A percentile compares a stretch with the other conserved stretches of the same genome.
Evolutionary conservation across 2,329 filamentous ascomycete genomes (phyloP).

Genomic region (Fusarium veterinarium): DNA sequence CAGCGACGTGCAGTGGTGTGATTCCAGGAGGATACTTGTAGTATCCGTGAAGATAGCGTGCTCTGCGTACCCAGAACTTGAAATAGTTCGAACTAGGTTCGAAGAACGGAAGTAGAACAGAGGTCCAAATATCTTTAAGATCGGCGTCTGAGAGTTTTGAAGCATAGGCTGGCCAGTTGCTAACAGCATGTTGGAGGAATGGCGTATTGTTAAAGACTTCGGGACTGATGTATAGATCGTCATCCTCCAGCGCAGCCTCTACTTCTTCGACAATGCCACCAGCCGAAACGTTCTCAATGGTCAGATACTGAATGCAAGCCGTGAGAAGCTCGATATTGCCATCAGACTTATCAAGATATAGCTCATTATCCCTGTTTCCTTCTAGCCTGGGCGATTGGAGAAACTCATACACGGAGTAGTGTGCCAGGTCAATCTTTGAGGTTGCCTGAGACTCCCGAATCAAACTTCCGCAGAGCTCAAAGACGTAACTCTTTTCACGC

Average conservation of each 20-base stretch:
- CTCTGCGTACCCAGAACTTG: not conserved
- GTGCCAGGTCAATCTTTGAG: not conserved
- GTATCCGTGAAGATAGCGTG: not conserved
- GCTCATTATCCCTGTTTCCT: not conserved
- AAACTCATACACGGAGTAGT: not conserved
- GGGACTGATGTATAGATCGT: not conserved
- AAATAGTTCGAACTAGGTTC: not conserved
- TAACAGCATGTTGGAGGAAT: not conserved
- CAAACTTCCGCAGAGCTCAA: fast-evolving
- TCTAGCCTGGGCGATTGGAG: not conserved
- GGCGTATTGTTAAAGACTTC: not conserved
- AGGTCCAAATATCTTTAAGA: fast-evolving
- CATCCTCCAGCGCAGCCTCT: not conserved
- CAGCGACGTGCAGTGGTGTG: not conserved
- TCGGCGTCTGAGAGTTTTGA: fast-evolving
- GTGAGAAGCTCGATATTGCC: not conserved
- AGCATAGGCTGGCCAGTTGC: not conserved
- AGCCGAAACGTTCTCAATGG: fast-evolving
- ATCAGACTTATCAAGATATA: fast-evolving
- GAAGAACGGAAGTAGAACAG: not conserved
- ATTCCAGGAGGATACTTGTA: not conserved
- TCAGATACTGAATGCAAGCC: fast-evolving
- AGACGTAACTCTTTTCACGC: not conserved
- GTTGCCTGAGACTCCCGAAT: not conserved
- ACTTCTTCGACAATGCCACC: not conserved